Percentiles rank a stretch among this genome's conserved stretches.
Conservation (phyloP, 306 rosid genomes). For the Sphenostylis stenocarpa region DNA sequence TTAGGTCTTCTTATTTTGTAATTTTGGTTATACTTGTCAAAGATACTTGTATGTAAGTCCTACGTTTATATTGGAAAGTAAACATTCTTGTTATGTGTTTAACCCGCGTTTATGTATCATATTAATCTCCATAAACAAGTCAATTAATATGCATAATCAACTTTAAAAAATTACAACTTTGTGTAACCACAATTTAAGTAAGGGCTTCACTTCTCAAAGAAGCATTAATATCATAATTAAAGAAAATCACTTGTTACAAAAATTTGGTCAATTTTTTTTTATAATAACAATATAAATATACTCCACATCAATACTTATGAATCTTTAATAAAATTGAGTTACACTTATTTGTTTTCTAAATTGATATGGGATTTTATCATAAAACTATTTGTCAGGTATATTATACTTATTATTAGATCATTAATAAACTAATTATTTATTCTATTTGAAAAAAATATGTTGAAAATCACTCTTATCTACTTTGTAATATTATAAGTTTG, state of each 20-base stretch:
- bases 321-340: too few relatives aligned
- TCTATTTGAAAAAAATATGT: too few relatives aligned
- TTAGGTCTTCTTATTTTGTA: not conserved
- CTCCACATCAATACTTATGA: too few relatives aligned
- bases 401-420: too few relatives aligned
- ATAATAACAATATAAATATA: too few relatives aligned
- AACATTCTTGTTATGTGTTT: not conserved
- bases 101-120: not conserved
- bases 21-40: not conserved
- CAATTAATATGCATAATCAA: not conserved
- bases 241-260: not conserved
- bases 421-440: too few relatives aligned
- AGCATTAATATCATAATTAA: not conserved
- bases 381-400: too few relatives aligned
- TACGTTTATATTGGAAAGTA: not conserved
- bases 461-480: too few relatives aligned
- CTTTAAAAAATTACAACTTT: not conserved
- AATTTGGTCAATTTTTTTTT: too few relatives aligned
- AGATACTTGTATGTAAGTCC: not conserved
- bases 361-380: too few relatives aligned
- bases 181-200: not conserved
- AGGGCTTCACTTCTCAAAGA: not conserved
- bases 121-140: not conserved
- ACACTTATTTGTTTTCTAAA: too few relatives aligned
- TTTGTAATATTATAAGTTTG: too few relatives aligned